Conservation (phyloP, 495 filamentous ascomycete species). For the Collariella sp. region DNA sequence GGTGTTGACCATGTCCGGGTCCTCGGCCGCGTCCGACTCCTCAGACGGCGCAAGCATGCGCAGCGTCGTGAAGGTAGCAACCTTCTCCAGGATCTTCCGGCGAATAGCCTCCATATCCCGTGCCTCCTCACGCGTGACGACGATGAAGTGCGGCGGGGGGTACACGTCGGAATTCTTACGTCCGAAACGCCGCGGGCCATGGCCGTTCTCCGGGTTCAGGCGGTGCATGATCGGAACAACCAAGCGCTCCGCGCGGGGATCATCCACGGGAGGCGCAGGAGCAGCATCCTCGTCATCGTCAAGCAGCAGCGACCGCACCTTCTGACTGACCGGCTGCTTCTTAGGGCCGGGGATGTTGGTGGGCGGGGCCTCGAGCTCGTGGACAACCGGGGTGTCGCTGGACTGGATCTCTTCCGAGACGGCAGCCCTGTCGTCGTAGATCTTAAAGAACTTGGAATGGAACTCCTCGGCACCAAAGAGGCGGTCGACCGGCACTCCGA, state of each 20-base stretch:
- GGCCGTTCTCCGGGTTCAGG: slow-evolving; percentile 13
- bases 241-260: slow-evolving; percentile 58
- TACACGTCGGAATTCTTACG: slow-evolving; percentile 20
- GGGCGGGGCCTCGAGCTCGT: slow-evolving; percentile 69
- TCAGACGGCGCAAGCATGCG: slow-evolving; percentile 38
- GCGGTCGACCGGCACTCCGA: slow-evolving; percentile 49
- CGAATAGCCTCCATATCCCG: slow-evolving; percentile 42
- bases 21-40: slow-evolving; percentile 45
- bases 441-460: slow-evolving; percentile 70
- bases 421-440: slow-evolving; percentile 57
- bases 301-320: slow-evolving; percentile 39
- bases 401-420: slow-evolving; percentile 60
- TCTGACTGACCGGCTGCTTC: slow-evolving; percentile 32
- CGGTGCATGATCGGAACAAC: slow-evolving; percentile 76
- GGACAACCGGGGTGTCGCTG: slow-evolving; percentile 61
- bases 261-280: slow-evolving; percentile 48
- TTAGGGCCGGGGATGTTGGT: slow-evolving; percentile 57
- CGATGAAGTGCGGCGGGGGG: slow-evolving; percentile 43
- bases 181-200: background rate
- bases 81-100: slow-evolving; percentile 42
- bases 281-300: slow-evolving; percentile 52
- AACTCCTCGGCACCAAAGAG: slow-evolving; percentile 74
- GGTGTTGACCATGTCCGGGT: slow-evolving; percentile 63
- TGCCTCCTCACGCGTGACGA: slow-evolving; percentile 43
- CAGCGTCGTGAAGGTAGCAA: slow-evolving; percentile 38